Percentiles rank a stretch among this genome's conserved stretches.
Evolutionary conservation across 768 basidiomycete species (phyloP).

Genomic region (Phylloporus arenicola): DNA sequence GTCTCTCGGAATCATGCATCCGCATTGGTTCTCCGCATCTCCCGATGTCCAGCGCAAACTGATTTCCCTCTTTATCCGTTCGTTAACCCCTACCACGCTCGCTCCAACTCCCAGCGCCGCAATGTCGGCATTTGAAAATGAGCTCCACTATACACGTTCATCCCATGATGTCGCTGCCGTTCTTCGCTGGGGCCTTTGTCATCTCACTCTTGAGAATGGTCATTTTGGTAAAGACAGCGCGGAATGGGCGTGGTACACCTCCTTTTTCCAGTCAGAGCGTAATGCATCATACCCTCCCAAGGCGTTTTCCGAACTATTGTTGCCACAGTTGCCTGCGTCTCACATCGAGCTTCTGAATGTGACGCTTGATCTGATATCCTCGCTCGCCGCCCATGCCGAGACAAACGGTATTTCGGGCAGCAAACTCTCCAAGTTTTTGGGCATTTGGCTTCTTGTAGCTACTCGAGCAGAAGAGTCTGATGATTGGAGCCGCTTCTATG

Average conservation of each 20-base stretch:
- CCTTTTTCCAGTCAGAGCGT: slow-evolving; percentile 58
- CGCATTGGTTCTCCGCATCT: slow-evolving; percentile 77
- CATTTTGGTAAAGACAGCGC: slow-evolving; percentile 52
- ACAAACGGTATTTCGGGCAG: slow-evolving; percentile 70
- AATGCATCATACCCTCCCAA: slow-evolving; percentile 53
- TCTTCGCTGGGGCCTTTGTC: slow-evolving; percentile 75
- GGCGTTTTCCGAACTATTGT: slow-evolving; percentile 57
- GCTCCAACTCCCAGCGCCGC: slow-evolving; percentile 46
- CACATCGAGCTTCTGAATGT: slow-evolving; percentile 56
- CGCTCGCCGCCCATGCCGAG: slow-evolving; percentile 68
- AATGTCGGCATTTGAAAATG: slow-evolving; percentile 53
- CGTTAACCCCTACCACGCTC: slow-evolving; percentile 49
- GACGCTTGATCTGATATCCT: slow-evolving; percentile 59
- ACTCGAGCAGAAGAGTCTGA: slow-evolving; percentile 45
- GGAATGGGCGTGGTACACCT: slow-evolving; percentile 63
- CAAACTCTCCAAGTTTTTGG: slow-evolving; percentile 68
- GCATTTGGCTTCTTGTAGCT: slow-evolving; percentile 63
- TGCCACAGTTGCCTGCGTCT: slow-evolving; percentile 52
- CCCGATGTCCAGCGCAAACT: slow-evolving; percentile 62
- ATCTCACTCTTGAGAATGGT: slow-evolving; percentile 55
- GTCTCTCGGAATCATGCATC: slow-evolving; percentile 78
- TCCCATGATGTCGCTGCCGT: slow-evolving; percentile 78
- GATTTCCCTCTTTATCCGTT: slow-evolving; percentile 65
- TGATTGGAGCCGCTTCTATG: slow-evolving; percentile 63
- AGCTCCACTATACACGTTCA: slow-evolving; percentile 58